Conservation (phyloP, 2,329 filamentous ascomycete genomes). For the Apiospora phragmitis region DNA sequence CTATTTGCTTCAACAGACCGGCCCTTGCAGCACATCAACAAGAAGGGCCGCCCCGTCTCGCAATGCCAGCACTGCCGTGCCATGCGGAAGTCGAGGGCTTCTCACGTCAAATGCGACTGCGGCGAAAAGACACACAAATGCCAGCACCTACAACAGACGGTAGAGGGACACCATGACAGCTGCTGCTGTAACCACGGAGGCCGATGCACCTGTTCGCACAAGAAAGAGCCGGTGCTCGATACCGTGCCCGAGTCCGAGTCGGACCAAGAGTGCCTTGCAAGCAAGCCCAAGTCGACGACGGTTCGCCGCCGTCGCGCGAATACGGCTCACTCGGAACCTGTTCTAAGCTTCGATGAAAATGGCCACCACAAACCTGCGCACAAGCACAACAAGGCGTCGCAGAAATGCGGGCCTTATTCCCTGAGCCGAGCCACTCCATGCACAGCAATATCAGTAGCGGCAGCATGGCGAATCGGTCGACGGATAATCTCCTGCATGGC, state of each 20-base stretch:
- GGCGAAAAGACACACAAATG: slow-evolving; percentile 84
- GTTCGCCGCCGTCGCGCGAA: slow-evolving; percentile 58
- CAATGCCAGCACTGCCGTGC: slow-evolving; percentile 97
- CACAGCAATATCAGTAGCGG: slow-evolving; percentile 47
- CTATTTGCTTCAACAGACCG: slow-evolving; percentile 64
- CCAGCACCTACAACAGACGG: slow-evolving; percentile 56
- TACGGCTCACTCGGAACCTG: slow-evolving; percentile 61
- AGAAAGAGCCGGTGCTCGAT: slow-evolving; percentile 63
- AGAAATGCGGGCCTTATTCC: slow-evolving; percentile 64
- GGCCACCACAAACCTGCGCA: slow-evolving; percentile 64
- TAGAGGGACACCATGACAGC: slow-evolving; percentile 63
- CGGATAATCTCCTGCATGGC: slow-evolving; percentile 44
- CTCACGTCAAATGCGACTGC: slow-evolving; percentile 96
- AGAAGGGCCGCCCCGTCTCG: slow-evolving; percentile 94
- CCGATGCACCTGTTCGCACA: slow-evolving; percentile 64
- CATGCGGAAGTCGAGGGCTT: slow-evolving; percentile 92
- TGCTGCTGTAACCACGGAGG: slow-evolving; percentile 72
- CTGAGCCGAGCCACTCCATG: slow-evolving; percentile 60
- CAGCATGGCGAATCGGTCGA: slow-evolving; percentile 40
- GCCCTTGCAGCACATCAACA: slow-evolving; percentile 90
- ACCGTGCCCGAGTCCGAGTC: slow-evolving; percentile 66
- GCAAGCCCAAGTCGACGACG: slow-evolving; percentile 41
- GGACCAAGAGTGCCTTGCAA: slow-evolving; percentile 47
- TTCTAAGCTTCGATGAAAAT: slow-evolving; percentile 61
- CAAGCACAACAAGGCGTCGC: slow-evolving; percentile 60